Base-by-base conservation (phyloP, 1,284 basidiomycete genomes). In the Naganishia albida region DNA sequence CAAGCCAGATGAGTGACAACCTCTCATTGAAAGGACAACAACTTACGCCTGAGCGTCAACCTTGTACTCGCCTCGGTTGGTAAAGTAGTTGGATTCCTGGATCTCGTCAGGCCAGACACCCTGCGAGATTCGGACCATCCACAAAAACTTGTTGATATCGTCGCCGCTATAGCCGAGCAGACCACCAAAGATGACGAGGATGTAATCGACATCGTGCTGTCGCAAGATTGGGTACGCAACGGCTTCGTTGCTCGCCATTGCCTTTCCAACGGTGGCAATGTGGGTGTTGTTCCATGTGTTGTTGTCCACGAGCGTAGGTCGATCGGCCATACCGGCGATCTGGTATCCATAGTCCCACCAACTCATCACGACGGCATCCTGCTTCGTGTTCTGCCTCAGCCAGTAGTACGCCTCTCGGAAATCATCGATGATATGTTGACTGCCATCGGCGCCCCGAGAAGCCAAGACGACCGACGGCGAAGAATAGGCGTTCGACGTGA, bases 341-440 rank as follows among this genome's bases (percentile, higher is more conserved):
- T 99, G 95, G 78, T 99, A 99, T 23, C 96, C 96, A 74, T 99
- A 99, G 81, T 99, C 96, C 96, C 96, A 99, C 96, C 96, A 99
- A 70, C 90, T 93, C 92, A 96, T 95, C 43, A 99, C 87, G 51
- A 98, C 94, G 15, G 93, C 87, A 70, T 92, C 88, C 77, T 91
- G 82, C 2, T 88, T 84, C 1, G 96, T 99, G 82, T 99, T 99
- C 80, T 95, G 90, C 65, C 94, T 85, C 60, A 99, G 81, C 96
- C 96, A 99, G 80, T 99, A 97, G 78, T 99, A 99, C n/a, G 96
- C 96, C 82, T 99, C 96, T 67, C 96, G 86, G 87, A 98, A 99
- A 80, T 99, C 96, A 78, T 99, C 96, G 74, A 99, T 99, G 74
- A 99, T 93, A 78, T 93, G 88, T 75, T 91, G 88, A 65, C 85